A percentile compares a stretch with the other conserved stretches of the same genome.
phyloP scores from a whole-genome alignment of 208 protist species.

The Acanthamoeba pearcei region DNA sequence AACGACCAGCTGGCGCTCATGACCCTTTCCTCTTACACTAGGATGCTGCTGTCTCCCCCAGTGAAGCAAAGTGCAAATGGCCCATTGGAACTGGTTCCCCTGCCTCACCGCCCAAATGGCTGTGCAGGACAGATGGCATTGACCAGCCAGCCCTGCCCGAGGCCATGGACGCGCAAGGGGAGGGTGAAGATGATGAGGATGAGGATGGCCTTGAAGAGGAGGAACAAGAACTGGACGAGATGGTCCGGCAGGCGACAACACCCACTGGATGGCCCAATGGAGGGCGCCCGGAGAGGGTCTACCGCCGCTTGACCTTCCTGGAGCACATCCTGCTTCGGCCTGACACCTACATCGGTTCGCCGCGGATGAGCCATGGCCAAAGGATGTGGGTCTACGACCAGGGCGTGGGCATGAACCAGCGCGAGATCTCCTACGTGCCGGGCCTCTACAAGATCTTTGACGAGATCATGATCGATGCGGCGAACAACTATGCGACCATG shows the following conservation, averaged over 20 bases:
- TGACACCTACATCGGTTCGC: conserved; percentile 99
- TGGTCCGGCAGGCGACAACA: too few relatives aligned
- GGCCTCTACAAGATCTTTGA: conserved; percentile 99
- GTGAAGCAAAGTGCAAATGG: neutral
- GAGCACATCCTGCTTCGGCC: conserved; percentile 99
- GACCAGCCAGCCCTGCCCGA: neutral
- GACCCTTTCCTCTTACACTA: neutral
- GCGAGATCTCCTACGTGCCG: conserved; percentile 97
- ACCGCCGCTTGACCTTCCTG: conserved; percentile 97
- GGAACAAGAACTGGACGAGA: too few relatives aligned
- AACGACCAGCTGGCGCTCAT: neutral
- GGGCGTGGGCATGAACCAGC: conserved; percentile 93
- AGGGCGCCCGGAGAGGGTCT: conserved; percentile 80
- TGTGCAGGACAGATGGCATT: neutral
- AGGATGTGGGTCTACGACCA: conserved; percentile 95
- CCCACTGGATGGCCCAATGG: neutral
- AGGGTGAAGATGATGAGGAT: too few relatives aligned
- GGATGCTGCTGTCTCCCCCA: neutral
- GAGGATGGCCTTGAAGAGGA: too few relatives aligned
- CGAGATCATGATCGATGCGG: conserved; percentile 99
- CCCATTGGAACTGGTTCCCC: neutral
- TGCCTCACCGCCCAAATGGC: neutral
- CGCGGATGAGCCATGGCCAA: conserved; percentile 74
- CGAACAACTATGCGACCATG: conserved; percentile 98
- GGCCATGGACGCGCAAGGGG: neutral